phyloP scores from a whole-genome alignment of 108 stramenopile genomes.

The Discostella pseudostelligera region DNA sequence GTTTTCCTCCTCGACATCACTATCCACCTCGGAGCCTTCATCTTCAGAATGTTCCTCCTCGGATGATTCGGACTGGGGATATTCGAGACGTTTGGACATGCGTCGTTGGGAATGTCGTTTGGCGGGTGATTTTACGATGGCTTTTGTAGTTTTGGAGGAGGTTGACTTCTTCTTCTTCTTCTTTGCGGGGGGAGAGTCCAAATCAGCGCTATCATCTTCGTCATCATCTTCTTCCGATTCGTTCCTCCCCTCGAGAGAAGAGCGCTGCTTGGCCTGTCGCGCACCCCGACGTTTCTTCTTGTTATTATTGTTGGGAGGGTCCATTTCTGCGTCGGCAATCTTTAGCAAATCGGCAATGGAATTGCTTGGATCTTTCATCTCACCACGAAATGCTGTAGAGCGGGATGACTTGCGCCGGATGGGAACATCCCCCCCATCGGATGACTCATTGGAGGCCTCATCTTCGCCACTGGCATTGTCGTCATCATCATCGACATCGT shows the following conservation, averaged over 20 bases:
- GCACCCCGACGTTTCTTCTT: slow-evolving; percentile 15
- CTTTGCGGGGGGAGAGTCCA: slow-evolving; percentile 6
- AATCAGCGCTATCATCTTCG: slow-evolving; percentile 25
- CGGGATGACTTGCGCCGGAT: slow-evolving; percentile 37
- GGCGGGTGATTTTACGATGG: slow-evolving; percentile 44
- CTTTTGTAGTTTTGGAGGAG: slow-evolving; percentile 2
- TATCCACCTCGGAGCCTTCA: slow-evolving; percentile 29
- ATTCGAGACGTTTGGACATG: slow-evolving; percentile 30
- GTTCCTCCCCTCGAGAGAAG: slow-evolving; percentile 12
- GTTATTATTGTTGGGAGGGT: neutral
- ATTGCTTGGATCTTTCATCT: slow-evolving; percentile 46
- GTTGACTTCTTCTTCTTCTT: slow-evolving; percentile 3
- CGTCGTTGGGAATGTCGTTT: slow-evolving; percentile 46
- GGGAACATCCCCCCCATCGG: slow-evolving; percentile 2
- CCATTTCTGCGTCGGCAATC: slow-evolving; percentile 8
- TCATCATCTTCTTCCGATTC: slow-evolving; percentile 20
- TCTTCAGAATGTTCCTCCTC: slow-evolving; percentile 23
- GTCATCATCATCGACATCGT: slow-evolving; percentile 26
- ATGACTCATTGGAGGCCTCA: slow-evolving; percentile 14
- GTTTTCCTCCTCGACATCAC: slow-evolving; percentile 42
- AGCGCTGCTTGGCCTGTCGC: slow-evolving; percentile 12
- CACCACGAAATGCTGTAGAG: slow-evolving; percentile 42
- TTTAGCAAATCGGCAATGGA: slow-evolving; percentile 48
- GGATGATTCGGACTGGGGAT: slow-evolving; percentile 30
- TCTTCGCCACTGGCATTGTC: slow-evolving; percentile 6